Base-by-base conservation (phyloP, 345 rosid genomes). In the Mercurialis annua region DNA sequence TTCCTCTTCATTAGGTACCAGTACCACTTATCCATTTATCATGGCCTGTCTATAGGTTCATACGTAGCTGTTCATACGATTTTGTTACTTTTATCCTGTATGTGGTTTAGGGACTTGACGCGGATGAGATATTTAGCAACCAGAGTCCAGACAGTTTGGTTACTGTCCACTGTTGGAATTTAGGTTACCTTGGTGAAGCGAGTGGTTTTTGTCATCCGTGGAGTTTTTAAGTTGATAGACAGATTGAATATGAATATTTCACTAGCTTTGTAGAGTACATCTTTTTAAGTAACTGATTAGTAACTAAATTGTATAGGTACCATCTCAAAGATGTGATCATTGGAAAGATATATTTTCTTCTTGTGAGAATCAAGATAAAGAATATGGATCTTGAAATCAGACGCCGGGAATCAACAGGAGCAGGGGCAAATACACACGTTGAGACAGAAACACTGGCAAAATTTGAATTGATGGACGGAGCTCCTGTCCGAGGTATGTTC, bases 311-410 rank as follows among this genome's bases (percentile, higher is more conserved):
- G 34, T 23, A 12, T 36, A 92, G 99, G 90, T 95, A 92, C 70
- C 98, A 95, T 80, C 80, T 90, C 71, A 95, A 95, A 80, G 99
- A 95, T 62, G 92, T 95, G 66, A 95, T 95, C 62, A 88, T 95
- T 53, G 99, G 99, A 71, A 92, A 95, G 80, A 92, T 95, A 76
- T 95, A 92, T 67, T 95, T 95, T 83, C 97, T 95, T 29, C 98
- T 95, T 21, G 99, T 95, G 62, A 88, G 97, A 83, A 95, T 95
- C 86, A 95, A 90, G 87, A 90, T 95, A 79, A 95, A 95, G 81
- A 92, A 90, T 71, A 95, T 95, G 98, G 99, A 95, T 72, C 96
- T 95, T 63, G 99, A 95, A 89, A 95, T 95, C 71, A 81, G 99
- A 63, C 88, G 97, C 57, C 84, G 97, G 51, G 98, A 95, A 73